Base-by-base conservation (phyloP, 1,139 yeast genomes). In the Hemisphaericaspora xylofermentans region DNA sequence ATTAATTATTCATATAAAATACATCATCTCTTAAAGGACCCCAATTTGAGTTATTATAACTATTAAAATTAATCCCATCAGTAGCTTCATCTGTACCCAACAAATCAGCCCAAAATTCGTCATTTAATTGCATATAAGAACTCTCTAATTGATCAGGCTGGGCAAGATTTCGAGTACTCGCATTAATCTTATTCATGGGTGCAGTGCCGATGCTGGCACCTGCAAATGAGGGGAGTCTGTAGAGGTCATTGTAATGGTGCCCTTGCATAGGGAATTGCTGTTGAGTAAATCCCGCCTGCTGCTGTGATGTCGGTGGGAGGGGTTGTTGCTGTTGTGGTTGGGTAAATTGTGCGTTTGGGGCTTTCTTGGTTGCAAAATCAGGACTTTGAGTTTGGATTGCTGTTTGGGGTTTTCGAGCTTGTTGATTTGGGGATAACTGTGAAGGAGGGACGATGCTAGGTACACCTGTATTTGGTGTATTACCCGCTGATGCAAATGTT, bases 61-160 rank as follows among this genome's bases (percentile, higher is more conserved):
- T 58, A 19, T 19, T 19, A 40, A 70, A 66, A 45, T 68, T 64
- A 36, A 69, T 57, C 41, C 61, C 58, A 49, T 70, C 68, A 19
- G 47, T 25, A 8, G 67, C 51, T 16, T 29, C 26, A 36, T 58
- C 66, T 1, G 71, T 57, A 42, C 67, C 63, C 33, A 71, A 55
- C 34, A 71, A 58, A 44, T 71, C 71, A 7, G 68, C 58, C 76
- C 76, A 71, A 45, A 70, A 71, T 43, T 71, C 76, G 47, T 70
- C 76, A 36, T 69, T 68, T 14, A 71, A 56, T 14, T 66, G 61
- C 48, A 57, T 52, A 39, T 62, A 60, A 19, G 64, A 58, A 38
- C 57, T 57, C 39, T 66, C 71, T 22, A 66, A 45, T 40, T 60
- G 66, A 34, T 56, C 53, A 6, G 50, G 46, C 35, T 50, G 47